Base-by-base conservation (phyloP, 163 green algal species). In the Chlorella variabilis region DNA sequence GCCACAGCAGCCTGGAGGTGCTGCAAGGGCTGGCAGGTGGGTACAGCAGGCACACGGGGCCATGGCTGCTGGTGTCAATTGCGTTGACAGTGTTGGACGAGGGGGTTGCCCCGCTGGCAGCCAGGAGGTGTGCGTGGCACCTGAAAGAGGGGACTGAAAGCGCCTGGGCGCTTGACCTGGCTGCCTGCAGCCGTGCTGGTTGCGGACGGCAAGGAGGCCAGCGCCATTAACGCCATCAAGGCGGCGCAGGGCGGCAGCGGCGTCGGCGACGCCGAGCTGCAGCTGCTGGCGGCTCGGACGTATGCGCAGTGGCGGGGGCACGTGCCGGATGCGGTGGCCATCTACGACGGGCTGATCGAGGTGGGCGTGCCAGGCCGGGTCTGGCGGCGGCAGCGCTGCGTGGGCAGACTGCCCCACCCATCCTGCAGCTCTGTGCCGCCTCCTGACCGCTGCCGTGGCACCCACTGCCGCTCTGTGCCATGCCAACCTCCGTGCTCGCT, bases 281-380 rank as follows among this genome's bases (percentile, higher is more conserved):
- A 83, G 48, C 79, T 90, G 63, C 76, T 89, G 54, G 79, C 88
- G 42, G 84, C 67, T 34, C 85, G 86, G 71, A 81, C 86, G 42
- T 94, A 92, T 59, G 71, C 83, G n/a, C 71, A 85, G 77, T 94
- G 90, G 90, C 69, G 71, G 59, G 85, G 86, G 4, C 89, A 92
- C 68, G 71, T 78, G 27, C 45, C 54, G 4, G 85, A 94, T 39
- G 91, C 91, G 13, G 27, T 89, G 25, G 63, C 68, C 7, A 56
- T 89, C 1, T 94, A 92, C 77, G 88, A 93, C 66, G 18, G 34
- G 8, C 49, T 94, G 11, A 88, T 87, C 25, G 56, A 87, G 73
- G 81, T 83, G 81, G 8, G 33, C 4, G 56, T 23, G 13, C 15
- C 25, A 15, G 15, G 33, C 3, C 21, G 51, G 49, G 13, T 15